A percentile compares a stretch with the other conserved stretches of the same genome.
phyloP scores from a whole-genome alignment of 2,329 filamentous ascomycete genomes.

The Colletotrichum magnum region DNA sequence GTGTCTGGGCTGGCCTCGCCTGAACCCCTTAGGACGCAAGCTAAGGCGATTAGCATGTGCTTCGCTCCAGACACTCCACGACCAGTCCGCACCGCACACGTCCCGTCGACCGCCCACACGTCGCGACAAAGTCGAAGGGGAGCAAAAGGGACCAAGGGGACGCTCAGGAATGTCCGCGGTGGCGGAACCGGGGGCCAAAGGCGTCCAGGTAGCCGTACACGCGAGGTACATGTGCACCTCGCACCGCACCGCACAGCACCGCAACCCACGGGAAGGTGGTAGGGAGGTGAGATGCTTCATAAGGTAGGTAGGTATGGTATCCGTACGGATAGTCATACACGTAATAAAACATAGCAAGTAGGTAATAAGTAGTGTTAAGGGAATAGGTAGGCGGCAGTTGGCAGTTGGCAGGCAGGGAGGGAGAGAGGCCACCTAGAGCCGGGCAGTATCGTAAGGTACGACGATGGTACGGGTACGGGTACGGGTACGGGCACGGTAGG shows the following conservation, averaged over 20 bases:
- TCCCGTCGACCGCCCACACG: neutral
- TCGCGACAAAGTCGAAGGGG: slow-evolving; percentile 22
- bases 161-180: slow-evolving; percentile 36
- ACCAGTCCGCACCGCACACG: slow-evolving; percentile 1
- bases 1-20: slow-evolving; percentile 21
- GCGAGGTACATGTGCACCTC: slow-evolving; percentile 33
- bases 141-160: slow-evolving; percentile 26
- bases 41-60: slow-evolving; percentile 27
- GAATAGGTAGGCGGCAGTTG: too few relatives aligned
- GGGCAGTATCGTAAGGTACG: too few relatives aligned
- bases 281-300: too few relatives aligned
- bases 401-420: too few relatives aligned
- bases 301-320: too few relatives aligned
- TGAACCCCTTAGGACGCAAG: slow-evolving; percentile 37
- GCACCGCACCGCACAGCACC: neutral
- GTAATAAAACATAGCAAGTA: too few relatives aligned
- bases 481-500: too few relatives aligned
- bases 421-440: too few relatives aligned
- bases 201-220: slow-evolving; percentile 33
- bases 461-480: too few relatives aligned
- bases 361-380: too few relatives aligned
- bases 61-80: slow-evolving; percentile 12
- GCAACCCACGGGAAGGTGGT: too few relatives aligned
- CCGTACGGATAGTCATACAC: too few relatives aligned
- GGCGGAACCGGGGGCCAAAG: slow-evolving; percentile 30